phyloP scores from a whole-genome alignment of 1,284 basidiomycete genomes.

The Cutaneotrichosporon cavernicola region DNA sequence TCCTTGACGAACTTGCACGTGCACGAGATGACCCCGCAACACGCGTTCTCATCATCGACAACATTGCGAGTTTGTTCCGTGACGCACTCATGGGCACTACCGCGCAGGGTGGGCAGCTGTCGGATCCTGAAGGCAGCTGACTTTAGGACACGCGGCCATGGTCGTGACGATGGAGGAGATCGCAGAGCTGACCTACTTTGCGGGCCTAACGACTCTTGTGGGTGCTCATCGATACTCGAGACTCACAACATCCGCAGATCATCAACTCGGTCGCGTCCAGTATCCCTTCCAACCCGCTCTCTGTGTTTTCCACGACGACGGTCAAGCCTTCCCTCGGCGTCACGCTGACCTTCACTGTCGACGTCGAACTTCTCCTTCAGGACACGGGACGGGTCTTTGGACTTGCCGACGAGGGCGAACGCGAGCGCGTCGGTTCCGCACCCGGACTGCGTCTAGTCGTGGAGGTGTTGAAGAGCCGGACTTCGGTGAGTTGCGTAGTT shows the following conservation, averaged over 20 bases:
- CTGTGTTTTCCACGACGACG: constrained; percentile 44
- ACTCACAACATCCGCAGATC: constrained; percentile 37
- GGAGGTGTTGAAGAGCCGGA: constrained; percentile 48
- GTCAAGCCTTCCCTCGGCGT: constrained; percentile 47
- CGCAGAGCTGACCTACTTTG: constrained; percentile 33
- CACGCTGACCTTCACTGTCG: constrained; percentile 40
- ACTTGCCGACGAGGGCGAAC: constrained; percentile 43
- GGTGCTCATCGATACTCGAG: constrained; percentile 4
- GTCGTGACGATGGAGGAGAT: constrained; percentile 47
- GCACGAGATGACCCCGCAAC: constrained; percentile 5
- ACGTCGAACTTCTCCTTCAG: constrained; percentile 47
- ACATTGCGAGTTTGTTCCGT: constrained; percentile 42
- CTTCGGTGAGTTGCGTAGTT: constrained; percentile 35
- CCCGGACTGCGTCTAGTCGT: constrained; percentile 43
- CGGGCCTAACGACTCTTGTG: constrained; percentile 36
- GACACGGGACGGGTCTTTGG: constrained; percentile 48
- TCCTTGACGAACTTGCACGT: constrained; percentile 30
- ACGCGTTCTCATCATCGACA: constrained; percentile 44
- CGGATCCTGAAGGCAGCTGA: constrained; percentile 10
- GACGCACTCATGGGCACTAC: constrained; percentile 40
- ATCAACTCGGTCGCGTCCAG: constrained; percentile 37
- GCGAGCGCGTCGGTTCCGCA: constrained; percentile 32
- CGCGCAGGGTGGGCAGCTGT: constrained; percentile 38
- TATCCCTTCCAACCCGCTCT: constrained; percentile 40
- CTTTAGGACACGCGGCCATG: constrained; percentile 47